Evolutionary conservation across 2,329 filamentous ascomycete genomes (phyloP).

Genomic region (Clonostachys rhizophaga): DNA sequence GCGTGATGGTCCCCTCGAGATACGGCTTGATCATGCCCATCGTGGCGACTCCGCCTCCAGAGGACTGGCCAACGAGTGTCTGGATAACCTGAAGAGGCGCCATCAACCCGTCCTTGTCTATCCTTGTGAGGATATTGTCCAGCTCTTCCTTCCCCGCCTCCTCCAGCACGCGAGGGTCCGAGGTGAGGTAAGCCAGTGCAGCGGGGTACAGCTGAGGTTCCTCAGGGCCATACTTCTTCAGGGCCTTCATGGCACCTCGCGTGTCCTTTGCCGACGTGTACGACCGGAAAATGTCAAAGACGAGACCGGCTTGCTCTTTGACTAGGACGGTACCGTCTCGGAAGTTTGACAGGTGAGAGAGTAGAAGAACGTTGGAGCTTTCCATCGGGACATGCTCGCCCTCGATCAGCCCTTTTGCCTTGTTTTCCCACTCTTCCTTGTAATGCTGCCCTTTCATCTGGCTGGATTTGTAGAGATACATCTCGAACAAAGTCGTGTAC

Average conservation of each 20-base stretch:
- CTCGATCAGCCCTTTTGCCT: slow-evolving; percentile 85
- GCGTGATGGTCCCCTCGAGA: slow-evolving; percentile 80
- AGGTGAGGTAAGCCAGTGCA: slow-evolving; percentile 89
- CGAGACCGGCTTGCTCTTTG: slow-evolving; percentile 85
- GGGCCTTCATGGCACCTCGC: slow-evolving; percentile 78
- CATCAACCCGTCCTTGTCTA: slow-evolving; percentile 88
- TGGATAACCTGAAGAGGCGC: slow-evolving; percentile 95
- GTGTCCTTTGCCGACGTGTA: slow-evolving; percentile 93
- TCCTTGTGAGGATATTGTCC: slow-evolving; percentile 73
- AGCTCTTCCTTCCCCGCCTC: slow-evolving; percentile 84
- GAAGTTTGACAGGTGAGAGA: slow-evolving; percentile 91
- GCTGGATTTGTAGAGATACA: slow-evolving; percentile 89
- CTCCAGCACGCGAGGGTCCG: slow-evolving; percentile 71
- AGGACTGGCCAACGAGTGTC: slow-evolving; percentile 65
- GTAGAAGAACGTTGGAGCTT: slow-evolving; percentile 86
- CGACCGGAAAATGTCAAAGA: slow-evolving; percentile 94
- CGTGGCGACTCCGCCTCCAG: slow-evolving; percentile 64
- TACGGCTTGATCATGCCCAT: slow-evolving; percentile 98
- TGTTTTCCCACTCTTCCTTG: slow-evolving; percentile 79
- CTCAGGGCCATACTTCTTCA: slow-evolving; percentile 85
- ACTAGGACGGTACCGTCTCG: slow-evolving; percentile 86
- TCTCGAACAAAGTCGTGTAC: slow-evolving; percentile 94
- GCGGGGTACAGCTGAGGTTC: slow-evolving; percentile 92
- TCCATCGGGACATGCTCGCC: slow-evolving; percentile 80
- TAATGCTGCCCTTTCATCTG: slow-evolving; percentile 63